Evolutionary conservation across 2,329 filamentous ascomycete genomes (phyloP), one percentile per base, ranked within the genome.

Genomic region (Dactylellina sp.): DNA sequence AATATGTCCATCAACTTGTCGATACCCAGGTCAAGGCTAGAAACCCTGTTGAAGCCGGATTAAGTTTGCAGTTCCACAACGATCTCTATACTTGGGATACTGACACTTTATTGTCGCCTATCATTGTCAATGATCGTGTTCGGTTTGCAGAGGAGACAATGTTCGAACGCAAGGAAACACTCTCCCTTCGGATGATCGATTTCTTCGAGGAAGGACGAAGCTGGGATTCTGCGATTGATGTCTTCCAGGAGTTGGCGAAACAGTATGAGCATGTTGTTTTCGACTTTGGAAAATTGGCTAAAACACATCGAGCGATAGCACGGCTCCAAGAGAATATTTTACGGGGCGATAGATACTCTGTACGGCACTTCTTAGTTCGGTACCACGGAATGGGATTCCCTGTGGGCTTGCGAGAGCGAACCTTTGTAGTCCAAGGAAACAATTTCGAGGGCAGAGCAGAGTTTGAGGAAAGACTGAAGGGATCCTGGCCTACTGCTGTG

Each of bases 131-230:
- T 5, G 87, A 85, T 65, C 85, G 86, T 37, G 85, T 92, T 0
- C 84, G 87, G 0, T 90, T 96, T 80, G 91, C 92, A 0, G 86
- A 89, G 7, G 94, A 98, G 80, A 90, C 90, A 0, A 88, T 91
- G 0, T 98, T 98, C 78, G 94, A 98, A 78, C 89, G 94, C 40
- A 97, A 96, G 80, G 95, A 98, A 81, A 86, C 88, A 39, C 86
- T 98, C 55, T 97, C 96, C 82, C 96, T 97, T 79, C 88, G 93
- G 77, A 96, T 98, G 86, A 96, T 98, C 80, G 93, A 93, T 81
- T 86, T 94, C 80, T 97, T 95, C 76, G 94, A 98, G 79, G 92
- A 96, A 72, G 93, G 93, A n/a, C 90, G 92, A 80, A 92, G 92
- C 0, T 98, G 94, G 94, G 90, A 91, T 78, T 91, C 91, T 80